phyloP scores from a whole-genome alignment of 176 grass and related monocot genomes.

The Hyparrhenia diplandra region DNA sequence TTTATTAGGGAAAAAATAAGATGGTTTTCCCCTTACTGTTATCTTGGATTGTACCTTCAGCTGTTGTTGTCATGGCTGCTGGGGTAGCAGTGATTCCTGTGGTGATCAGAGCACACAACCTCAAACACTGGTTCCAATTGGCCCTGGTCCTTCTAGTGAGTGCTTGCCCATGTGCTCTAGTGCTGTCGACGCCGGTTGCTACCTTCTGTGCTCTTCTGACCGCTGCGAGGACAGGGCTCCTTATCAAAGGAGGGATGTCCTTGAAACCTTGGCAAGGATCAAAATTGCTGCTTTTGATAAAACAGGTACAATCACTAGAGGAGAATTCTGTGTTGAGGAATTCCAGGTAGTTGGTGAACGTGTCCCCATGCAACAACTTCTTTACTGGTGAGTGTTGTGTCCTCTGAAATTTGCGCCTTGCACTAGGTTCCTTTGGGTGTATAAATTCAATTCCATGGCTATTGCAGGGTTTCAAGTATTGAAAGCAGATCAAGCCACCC shows the following conservation, averaged over 20 bases:
- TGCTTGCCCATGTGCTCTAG: constrained; percentile 85
- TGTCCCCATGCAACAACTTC: constrained; percentile 46
- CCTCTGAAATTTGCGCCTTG: neutral
- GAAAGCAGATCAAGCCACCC: constrained; percentile 98
- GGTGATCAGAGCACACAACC: constrained; percentile 31
- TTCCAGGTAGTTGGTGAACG: constrained; percentile 35
- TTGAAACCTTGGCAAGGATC: constrained; percentile 66
- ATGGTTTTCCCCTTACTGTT: neutral
- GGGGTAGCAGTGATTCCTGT: constrained; percentile 68
- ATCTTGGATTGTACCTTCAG: constrained; percentile 48
- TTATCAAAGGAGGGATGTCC: constrained; percentile 93
- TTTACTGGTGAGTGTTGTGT: constrained; percentile 51
- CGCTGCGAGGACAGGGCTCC: constrained; percentile 66
- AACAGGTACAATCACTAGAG: constrained; percentile 91
- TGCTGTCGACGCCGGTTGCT: constrained; percentile 86
- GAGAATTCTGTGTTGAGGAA: constrained; percentile 75
- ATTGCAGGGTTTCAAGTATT: constrained; percentile 79
- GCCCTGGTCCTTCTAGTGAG: constrained; percentile 90
- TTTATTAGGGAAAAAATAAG: neutral
- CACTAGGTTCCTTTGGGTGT: neutral
- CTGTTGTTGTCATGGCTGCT: constrained; percentile 61
- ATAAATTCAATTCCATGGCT: constrained; percentile 15
- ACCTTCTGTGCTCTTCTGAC: constrained; percentile 88
- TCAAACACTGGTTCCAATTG: constrained; percentile 58
- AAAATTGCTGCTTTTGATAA: constrained; percentile 89